Conservation (phyloP, 352 stramenopile genomes). For the Phytopythium aichiense region DNA sequence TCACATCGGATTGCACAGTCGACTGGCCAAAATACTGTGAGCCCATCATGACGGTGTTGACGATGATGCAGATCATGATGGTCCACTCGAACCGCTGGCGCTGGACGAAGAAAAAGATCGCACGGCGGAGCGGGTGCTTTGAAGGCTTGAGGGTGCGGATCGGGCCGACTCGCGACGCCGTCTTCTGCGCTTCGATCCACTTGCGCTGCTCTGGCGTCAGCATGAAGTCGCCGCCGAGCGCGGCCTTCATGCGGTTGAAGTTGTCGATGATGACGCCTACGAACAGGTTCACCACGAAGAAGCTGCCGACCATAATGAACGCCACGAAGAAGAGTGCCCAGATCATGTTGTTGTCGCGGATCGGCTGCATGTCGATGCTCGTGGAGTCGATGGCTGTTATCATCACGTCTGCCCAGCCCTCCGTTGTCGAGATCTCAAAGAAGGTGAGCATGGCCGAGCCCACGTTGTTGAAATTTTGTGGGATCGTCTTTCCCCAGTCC, state of each 20-base stretch:
- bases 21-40: conserved; percentile 84
- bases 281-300: conserved; percentile 94
- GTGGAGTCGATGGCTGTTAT: conserved; percentile 85
- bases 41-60: conserved; percentile 89
- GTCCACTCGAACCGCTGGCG: conserved; percentile 78
- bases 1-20: conserved; percentile 35
- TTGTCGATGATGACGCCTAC: conserved; percentile 94
- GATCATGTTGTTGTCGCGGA: conserved; percentile 72
- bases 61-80: conserved; percentile 89
- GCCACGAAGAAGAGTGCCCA: conserved; percentile 88
- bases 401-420: conserved; percentile 93
- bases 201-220: conserved; percentile 90
- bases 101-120: conserved; percentile 67
- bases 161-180: conserved; percentile 58
- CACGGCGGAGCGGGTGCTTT: conserved; percentile 36
- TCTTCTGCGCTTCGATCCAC: conserved; percentile 83
- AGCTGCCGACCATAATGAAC: conserved; percentile 91
- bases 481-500: conserved; percentile 40
- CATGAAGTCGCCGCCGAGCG: conserved; percentile 66
- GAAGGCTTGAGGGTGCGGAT: conserved; percentile 53
- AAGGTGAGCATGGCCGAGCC: conserved; percentile 71
- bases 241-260: conserved; percentile 90
- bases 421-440: conserved; percentile 93
- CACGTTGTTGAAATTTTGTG: conserved; percentile 88
- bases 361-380: conserved; percentile 90